Base-by-base conservation (phyloP, 352 stramenopile species). In the Globisporangium paddicum region DNA sequence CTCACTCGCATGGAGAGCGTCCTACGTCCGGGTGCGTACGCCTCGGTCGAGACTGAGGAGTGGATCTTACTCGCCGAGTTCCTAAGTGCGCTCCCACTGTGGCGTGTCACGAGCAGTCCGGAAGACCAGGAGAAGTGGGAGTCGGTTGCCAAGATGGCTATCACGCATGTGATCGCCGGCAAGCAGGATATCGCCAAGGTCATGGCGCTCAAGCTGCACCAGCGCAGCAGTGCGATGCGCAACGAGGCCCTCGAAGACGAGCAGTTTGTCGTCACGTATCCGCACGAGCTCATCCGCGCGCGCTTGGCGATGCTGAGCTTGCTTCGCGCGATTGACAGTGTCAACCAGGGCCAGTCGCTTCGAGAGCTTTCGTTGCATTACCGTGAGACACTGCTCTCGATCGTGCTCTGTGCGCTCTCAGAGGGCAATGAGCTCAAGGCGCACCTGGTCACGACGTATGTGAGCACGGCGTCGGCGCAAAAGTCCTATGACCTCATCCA, bases 381-480 rank as follows among this genome's bases (percentile, higher is more conserved):
- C 45, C 77, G 83, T n/a, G 82, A 95, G 57, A 77, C 77, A 14
- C 42, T 95, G 35, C 55, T 91, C 1, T 80, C 72, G 1, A 79
- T 71, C 2, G 69, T 87, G 48, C 50, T 93, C 0, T 79, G 71
- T 14, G 61, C 74, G 1, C 58, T 93, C 25, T 72, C 76, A 0
- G 82, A 92, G 32, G 64, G 71, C 49, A 63, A 82, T 0, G 59
- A 77, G 38, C 54, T 90, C 23, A 86, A 87, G 51, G 64, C 78
- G 30, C 71, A 70, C 26, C 57, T 90, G 7, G 70, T 88, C 11
- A 68, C 70, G 14, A 73, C 71, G 21, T 95, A 91, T 28, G 63
- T 94, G 44, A 60, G 60, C 6, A 41, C 75, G n/a, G 34, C 56
- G 4, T 69, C 68, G 13, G 68, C 79, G 5, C 62, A 35, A 10